Base-by-base conservation (phyloP, 495 filamentous ascomycete genomes). In the Pyronema domesticum region DNA sequence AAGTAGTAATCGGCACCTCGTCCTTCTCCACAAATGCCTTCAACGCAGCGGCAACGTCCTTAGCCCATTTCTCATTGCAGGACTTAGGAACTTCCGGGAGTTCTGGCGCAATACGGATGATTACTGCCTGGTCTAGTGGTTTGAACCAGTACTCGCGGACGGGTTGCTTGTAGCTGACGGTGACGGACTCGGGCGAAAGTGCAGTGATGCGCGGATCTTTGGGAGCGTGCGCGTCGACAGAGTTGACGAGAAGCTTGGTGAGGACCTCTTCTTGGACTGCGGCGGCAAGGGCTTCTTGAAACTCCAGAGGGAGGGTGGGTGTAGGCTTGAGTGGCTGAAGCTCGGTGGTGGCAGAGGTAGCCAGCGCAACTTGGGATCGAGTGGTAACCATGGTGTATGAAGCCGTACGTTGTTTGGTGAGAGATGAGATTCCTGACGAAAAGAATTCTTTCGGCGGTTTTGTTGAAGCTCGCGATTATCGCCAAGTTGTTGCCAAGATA, bases 121-220 rank as follows among this genome's bases (percentile, higher is more conserved):
- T 56, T 23, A 58, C 56, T 36, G 46, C 59, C 19, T 61, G 62
- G 11, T 60, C 57, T 35, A 62, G 15, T 7, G 63, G 63, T 30
- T 58, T 60, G 15, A 51, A 64, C 62, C 62, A 65, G 23, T 53
- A 47, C 43, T 65, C 62, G 42, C 54, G 55, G 3, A 65, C 51
- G 15, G 63, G 63, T 40, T 65, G 63, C 11, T 55, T 46, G 51
- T 65, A 65, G 34, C 45, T 51, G 44, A 65, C 14, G 13, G 56
- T 59, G 57, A 65, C 45, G 11, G 11, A 39, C 8, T 48, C n/a
- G 1, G 55, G 23, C 10, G 62, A 58, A 43, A 62, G 45, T 33
- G 23, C 45, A 13, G 53, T 58, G n/a, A 65, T 46, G 10, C 46
- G 40, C 18, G 51, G 36, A 7, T 59, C 55, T 10, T 60, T 47